A percentile compares a stretch with the other conserved stretches of the same genome.
Evolutionary conservation across 2,329 filamentous ascomycete genomes (phyloP).

Genomic region (Waltergamsia citrina): DNA sequence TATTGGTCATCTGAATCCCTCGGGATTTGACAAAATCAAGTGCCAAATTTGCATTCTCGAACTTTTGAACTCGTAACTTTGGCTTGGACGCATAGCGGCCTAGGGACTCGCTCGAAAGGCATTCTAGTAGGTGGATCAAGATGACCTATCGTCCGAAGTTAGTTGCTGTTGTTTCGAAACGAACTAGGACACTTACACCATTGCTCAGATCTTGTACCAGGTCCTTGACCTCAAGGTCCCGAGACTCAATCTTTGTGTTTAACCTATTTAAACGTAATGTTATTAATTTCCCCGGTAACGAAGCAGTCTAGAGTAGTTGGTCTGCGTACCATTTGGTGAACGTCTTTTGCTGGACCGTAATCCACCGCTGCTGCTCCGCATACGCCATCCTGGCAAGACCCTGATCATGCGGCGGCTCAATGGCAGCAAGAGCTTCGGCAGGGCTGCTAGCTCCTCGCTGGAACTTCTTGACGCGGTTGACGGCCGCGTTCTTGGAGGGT

Average conservation of each 20-base stretch:
- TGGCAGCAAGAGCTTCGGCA: constrained; percentile 32
- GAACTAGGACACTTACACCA: constrained; percentile 56
- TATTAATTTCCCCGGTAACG: neutral
- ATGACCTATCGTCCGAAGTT: constrained; percentile 52
- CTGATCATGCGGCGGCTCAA: constrained; percentile 39
- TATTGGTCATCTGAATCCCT: constrained; percentile 96
- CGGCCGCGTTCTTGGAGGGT: constrained; percentile 1
- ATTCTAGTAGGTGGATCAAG: constrained; percentile 94
- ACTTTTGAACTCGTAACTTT: constrained; percentile 90
- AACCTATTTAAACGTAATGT: constrained; percentile 69
- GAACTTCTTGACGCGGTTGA: constrained; percentile 8
- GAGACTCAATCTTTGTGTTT: constrained; percentile 82
- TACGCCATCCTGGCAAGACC: constrained; percentile 51
- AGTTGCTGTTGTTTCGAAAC: neutral
- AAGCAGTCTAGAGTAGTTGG: too few relatives aligned
- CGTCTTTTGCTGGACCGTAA: constrained; percentile 91
- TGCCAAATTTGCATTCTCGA: constrained; percentile 95
- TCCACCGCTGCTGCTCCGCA: constrained; percentile 57
- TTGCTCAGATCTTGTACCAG: constrained; percentile 85
- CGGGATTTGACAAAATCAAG: constrained; percentile 87
- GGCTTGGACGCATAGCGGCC: constrained; percentile 95
- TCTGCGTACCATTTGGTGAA: constrained; percentile 80
- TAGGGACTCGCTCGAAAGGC: constrained; percentile 86
- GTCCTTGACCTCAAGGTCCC: constrained; percentile 74
- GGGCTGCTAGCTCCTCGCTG: constrained; percentile 24